Conservation (phyloP, 352 stramenopile species). For the Phytopythium kandeliae region DNA sequence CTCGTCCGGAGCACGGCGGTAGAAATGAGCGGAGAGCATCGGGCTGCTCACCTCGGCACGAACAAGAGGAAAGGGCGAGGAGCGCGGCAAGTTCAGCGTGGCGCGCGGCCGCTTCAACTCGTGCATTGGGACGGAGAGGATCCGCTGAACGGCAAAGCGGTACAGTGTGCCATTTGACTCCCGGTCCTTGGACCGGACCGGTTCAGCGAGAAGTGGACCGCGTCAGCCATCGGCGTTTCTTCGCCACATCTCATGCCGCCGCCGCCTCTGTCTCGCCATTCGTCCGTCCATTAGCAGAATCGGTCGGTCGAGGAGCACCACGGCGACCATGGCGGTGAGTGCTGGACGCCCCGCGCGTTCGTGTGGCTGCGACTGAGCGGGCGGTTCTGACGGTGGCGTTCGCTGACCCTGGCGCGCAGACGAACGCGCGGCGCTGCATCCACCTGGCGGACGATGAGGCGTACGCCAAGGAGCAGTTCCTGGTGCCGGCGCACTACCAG, state of each 20-base stretch:
- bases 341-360: neutral
- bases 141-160: neutral
- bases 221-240: neutral
- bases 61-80: constrained; percentile 3
- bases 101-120: neutral
- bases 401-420: neutral
- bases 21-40: too few relatives aligned
- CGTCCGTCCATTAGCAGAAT: neutral
- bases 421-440: constrained; percentile 43
- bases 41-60: too few relatives aligned
- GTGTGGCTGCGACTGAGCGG: neutral
- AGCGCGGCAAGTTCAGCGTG: neutral
- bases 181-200: neutral
- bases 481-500: constrained; percentile 80
- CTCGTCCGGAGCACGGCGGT: too few relatives aligned
- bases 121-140: too few relatives aligned
- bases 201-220: neutral
- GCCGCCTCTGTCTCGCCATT: neutral
- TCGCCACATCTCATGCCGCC: neutral
- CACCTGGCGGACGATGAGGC: constrained; percentile 49
- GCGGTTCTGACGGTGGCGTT: neutral
- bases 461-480: constrained; percentile 73
- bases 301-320: too few relatives aligned
- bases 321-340: constrained; percentile 3
- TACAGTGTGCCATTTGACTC: neutral